Conservation (phyloP, 768 basidiomycete species). For the Megacollybia marginata region DNA sequence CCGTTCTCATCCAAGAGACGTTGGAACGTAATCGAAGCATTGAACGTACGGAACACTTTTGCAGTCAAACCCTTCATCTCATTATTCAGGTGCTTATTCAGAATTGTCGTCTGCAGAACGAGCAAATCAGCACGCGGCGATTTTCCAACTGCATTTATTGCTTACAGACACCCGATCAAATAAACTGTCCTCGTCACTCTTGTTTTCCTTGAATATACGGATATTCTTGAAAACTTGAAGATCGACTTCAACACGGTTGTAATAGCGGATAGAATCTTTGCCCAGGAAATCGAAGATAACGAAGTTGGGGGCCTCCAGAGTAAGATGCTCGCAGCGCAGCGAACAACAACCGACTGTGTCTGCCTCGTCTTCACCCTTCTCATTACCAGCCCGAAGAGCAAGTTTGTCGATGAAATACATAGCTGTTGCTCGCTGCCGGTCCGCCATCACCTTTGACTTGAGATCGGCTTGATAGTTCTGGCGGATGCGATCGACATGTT, state of each 20-base stretch:
- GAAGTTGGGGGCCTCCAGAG: slow-evolving; percentile 78
- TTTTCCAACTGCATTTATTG: slow-evolving; percentile 5
- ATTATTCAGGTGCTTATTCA: slow-evolving; percentile 88
- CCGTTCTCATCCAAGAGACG: slow-evolving; percentile 70
- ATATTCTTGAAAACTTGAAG: slow-evolving; percentile 97
- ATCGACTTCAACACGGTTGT: slow-evolving; percentile 85
- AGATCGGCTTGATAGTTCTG: slow-evolving; percentile 81
- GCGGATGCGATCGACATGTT: slow-evolving; percentile 86
- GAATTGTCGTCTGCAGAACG: slow-evolving; percentile 53
- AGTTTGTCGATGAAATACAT: slow-evolving; percentile 98
- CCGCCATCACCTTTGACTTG: slow-evolving; percentile 86
- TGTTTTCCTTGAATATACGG: slow-evolving; percentile 92
- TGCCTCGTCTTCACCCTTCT: slow-evolving; percentile 99
- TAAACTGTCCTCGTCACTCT: slow-evolving; percentile 78
- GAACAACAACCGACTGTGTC: slow-evolving; percentile 99
- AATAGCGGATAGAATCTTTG: slow-evolving; percentile 98
- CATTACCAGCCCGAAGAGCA: slow-evolving; percentile 97
- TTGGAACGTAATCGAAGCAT: slow-evolving; percentile 95
- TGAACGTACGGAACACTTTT: slow-evolving; percentile 99
- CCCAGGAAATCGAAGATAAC: slow-evolving; percentile 97
- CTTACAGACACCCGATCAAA: slow-evolving; percentile 94
- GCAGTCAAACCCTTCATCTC: slow-evolving; percentile 99
- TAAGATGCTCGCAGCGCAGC: slow-evolving; percentile 93
- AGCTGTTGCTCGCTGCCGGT: slow-evolving; percentile 95
- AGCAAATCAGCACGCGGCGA: slow-evolving; percentile 10